Percentiles rank a stretch among this genome's conserved stretches.
These are phyloP conservation scores for Buddleja alternifolia DNA, from an alignment of 257 asterid species.

Conservation along the genomic window DNA sequence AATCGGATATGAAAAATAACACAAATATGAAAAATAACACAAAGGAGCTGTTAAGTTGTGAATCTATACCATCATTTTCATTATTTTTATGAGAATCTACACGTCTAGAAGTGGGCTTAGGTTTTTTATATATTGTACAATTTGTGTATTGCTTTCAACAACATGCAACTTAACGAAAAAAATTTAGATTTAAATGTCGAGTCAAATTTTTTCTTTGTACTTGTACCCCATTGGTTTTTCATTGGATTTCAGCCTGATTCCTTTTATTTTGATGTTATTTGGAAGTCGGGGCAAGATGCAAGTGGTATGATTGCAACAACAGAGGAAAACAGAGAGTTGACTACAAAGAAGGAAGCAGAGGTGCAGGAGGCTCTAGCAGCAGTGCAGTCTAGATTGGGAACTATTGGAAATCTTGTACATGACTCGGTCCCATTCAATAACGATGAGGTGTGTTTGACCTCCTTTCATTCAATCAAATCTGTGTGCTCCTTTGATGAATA, in stretches of 20 bases:
- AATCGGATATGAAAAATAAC: too few relatives aligned
- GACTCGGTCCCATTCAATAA: slow-evolving; percentile 85
- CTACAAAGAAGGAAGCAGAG: slow-evolving; percentile 65
- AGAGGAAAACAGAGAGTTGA: slow-evolving; percentile 63
- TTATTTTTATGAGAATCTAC: too few relatives aligned
- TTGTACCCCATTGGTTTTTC: slow-evolving; percentile 18
- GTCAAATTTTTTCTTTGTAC: neutral
- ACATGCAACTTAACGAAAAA: too few relatives aligned
- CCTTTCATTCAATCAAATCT: slow-evolving; percentile 6
- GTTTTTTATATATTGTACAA: too few relatives aligned
- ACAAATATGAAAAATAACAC: too few relatives aligned
- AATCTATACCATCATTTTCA: too few relatives aligned
- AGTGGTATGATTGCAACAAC: slow-evolving; percentile 52
- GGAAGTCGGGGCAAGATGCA: slow-evolving; percentile 68
- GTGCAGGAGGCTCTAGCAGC: slow-evolving; percentile 78
- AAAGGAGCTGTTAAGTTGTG: too few relatives aligned
- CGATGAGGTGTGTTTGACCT: slow-evolving; percentile 60
- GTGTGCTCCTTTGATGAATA: neutral
- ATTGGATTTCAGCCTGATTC: neutral
- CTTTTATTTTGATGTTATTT: slow-evolving; percentile 17
- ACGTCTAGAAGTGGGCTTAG: too few relatives aligned
- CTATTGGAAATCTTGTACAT: slow-evolving; percentile 90
- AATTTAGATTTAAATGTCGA: too few relatives aligned
- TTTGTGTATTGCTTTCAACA: too few relatives aligned
- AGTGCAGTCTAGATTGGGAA: slow-evolving; percentile 56